Evolutionary conservation across 1,284 basidiomycete genomes (phyloP).

Genomic region (Boletus smithii): DNA sequence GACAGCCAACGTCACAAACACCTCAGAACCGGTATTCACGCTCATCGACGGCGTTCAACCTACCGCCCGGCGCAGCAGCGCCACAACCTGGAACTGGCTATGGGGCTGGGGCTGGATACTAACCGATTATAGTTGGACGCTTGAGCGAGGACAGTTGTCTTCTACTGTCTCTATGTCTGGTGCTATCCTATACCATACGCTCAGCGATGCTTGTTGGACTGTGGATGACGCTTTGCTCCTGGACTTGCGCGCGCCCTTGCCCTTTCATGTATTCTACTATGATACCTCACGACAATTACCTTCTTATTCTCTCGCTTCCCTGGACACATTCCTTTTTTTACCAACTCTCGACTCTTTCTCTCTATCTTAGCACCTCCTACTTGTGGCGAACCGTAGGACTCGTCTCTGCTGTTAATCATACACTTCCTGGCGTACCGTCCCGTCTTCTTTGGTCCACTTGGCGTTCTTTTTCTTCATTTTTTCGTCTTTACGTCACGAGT

Average conservation of each 20-base stretch:
- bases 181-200: constrained; percentile 7
- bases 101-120: constrained; percentile 21
- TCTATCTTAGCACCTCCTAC: constrained; percentile 10
- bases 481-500: no score
- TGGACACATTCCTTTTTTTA: constrained; percentile 12
- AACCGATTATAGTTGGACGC: constrained; percentile 8
- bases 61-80: constrained; percentile 74
- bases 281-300: constrained; percentile 12
- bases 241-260: neutral
- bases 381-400: neutral
- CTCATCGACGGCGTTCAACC: constrained; percentile 44
- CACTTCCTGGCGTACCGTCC: neutral
- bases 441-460: no score
- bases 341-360: neutral
- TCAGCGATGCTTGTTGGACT: constrained; percentile 15
- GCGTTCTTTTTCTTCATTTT: no score
- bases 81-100: constrained; percentile 44
- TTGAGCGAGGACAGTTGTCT: constrained; percentile 5
- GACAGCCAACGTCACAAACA: constrained; percentile 56
- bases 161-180: neutral
- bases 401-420: neutral
- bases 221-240: constrained; percentile 4
- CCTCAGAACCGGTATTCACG: constrained; percentile 75
- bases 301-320: constrained; percentile 3
- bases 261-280: constrained; percentile 5